These are phyloP conservation scores for Tolypocladium guangdongense DNA, from an alignment of 2,329 filamentous ascomycete genomes.

Conservation along the genomic window DNA sequence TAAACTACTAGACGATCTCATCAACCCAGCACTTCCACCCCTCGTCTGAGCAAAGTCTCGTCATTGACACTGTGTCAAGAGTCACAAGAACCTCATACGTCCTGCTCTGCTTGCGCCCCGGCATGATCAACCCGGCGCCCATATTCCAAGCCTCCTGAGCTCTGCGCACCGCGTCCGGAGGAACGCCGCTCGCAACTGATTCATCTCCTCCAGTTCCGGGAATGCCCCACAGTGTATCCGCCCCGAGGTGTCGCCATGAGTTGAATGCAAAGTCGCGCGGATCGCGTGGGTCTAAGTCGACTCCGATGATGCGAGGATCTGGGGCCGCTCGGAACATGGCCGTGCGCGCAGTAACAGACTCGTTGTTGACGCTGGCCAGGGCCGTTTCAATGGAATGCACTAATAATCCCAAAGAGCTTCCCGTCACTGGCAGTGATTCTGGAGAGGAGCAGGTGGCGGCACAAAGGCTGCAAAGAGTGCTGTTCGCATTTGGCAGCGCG, in stretches of 20 bases:
- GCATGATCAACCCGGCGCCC: constrained; percentile 20
- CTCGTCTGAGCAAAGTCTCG: constrained; percentile 11
- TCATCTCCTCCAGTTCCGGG: constrained; percentile 9
- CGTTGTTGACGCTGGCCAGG: constrained; percentile 24
- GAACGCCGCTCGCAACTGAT: neutral
- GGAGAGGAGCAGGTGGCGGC: constrained; percentile 7
- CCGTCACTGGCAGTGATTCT: neutral
- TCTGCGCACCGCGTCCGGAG: constrained; percentile 19
- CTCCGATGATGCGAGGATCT: constrained; percentile 28
- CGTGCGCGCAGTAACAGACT: constrained; percentile 25
- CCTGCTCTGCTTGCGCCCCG: constrained; percentile 11
- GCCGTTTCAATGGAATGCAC: constrained; percentile 16
- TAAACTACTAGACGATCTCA: neutral
- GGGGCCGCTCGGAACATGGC: constrained; percentile 23
- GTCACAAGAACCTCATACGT: constrained; percentile 20
- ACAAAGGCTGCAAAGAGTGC: constrained; percentile 11
- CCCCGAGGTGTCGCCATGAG: constrained; percentile 33
- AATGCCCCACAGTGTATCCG: constrained; percentile 25
- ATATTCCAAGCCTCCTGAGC: constrained; percentile 18
- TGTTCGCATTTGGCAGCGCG: constrained; percentile 23
- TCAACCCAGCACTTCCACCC: constrained; percentile 19
- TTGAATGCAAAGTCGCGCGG: constrained; percentile 30
- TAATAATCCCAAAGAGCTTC: constrained; percentile 14
- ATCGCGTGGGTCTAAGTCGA: constrained; percentile 28
- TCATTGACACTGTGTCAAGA: constrained; percentile 18